phyloP scores from a whole-genome alignment of 1,139 yeast genomes.

The Hansenula lynferdii region DNA sequence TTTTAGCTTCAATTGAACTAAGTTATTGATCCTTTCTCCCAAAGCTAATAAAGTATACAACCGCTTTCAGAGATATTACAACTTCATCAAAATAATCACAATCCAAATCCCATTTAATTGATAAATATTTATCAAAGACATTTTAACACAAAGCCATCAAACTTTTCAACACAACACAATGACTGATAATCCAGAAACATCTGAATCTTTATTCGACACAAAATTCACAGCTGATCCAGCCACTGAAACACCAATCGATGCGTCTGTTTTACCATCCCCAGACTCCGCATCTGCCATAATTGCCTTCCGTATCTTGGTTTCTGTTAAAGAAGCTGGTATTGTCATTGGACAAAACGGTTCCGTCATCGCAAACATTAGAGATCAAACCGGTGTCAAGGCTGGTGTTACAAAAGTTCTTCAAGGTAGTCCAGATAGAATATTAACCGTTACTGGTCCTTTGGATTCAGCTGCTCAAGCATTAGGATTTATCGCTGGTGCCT shows the following conservation, averaged over 20 bases:
- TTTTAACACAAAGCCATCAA: too few species aligned
- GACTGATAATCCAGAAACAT: slow-evolving; percentile 9
- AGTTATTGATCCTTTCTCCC: too few species aligned
- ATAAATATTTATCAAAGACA: background rate
- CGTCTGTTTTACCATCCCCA: slow-evolving; percentile 18
- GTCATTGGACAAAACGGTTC: slow-evolving; percentile 85
- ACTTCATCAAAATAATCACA: too few species aligned
- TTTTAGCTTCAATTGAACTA: too few species aligned
- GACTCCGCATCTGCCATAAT: slow-evolving; percentile 32
- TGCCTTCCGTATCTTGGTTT: slow-evolving; percentile 65
- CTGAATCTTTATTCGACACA: slow-evolving; percentile 22
- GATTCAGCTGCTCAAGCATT: slow-evolving; percentile 71
- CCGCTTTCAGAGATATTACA: too few species aligned
- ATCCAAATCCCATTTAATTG: too few species aligned
- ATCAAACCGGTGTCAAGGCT: slow-evolving; percentile 76
- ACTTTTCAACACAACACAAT: background rate
- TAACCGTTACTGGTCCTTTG: slow-evolving; percentile 77
- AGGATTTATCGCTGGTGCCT: slow-evolving; percentile 65
- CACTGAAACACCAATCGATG: slow-evolving; percentile 6
- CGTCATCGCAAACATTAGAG: slow-evolving; percentile 75
- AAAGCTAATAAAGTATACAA: too few species aligned
- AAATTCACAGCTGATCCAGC: slow-evolving; percentile 14
- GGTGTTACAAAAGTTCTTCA: slow-evolving; percentile 81
- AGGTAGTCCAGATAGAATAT: slow-evolving; percentile 80
- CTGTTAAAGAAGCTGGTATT: slow-evolving; percentile 88